Percentiles rank a stretch among this genome's conserved stretches.
Evolutionary conservation across 345 rosid species (phyloP).

Genomic region (Tarenaya hassleriana): DNA sequence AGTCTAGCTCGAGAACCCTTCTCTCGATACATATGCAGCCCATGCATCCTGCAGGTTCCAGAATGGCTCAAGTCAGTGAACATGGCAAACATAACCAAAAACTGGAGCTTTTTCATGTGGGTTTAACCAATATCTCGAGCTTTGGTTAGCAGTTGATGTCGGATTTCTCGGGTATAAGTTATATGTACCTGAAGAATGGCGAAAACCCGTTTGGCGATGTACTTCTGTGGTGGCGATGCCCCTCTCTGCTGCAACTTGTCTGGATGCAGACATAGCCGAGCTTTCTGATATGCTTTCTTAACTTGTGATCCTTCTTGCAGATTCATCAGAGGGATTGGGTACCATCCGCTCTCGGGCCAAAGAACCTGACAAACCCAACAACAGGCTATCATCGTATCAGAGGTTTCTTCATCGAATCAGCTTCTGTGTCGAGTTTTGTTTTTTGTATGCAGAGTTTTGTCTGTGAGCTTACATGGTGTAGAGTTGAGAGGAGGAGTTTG

Average conservation of each 20-base stretch:
- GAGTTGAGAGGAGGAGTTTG: constrained; percentile 63
- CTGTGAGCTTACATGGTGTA: constrained; percentile 51
- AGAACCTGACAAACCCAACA: constrained; percentile 59
- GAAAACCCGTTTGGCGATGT: constrained; percentile 65
- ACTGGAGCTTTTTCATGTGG: no score
- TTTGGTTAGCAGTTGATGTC: not conserved
- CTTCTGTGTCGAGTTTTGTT: not conserved
- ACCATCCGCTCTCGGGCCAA: constrained; percentile 78
- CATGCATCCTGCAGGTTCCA: constrained; percentile 91
- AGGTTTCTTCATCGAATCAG: no score
- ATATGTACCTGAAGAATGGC: constrained; percentile 69
- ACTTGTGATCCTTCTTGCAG: constrained; percentile 67
- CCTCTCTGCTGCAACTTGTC: constrained; percentile 86
- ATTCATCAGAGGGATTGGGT: constrained; percentile 42
- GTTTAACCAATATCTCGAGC: not conserved
- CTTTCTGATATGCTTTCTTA: constrained; percentile 88
- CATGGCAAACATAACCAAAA: no score
- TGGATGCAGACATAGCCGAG: constrained; percentile 90
- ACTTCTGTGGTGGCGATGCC: constrained; percentile 54
- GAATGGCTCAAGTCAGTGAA: no score
- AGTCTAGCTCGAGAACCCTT: constrained; percentile 35
- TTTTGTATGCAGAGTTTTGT: no score
- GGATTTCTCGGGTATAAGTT: no score
- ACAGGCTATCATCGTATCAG: not conserved
- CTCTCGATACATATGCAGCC: constrained; percentile 53